Evolutionary conservation across 176 grass and related monocot species (phyloP), one percentile per base, ranked within the genome.

Genomic region (Oryza officinalis): DNA sequence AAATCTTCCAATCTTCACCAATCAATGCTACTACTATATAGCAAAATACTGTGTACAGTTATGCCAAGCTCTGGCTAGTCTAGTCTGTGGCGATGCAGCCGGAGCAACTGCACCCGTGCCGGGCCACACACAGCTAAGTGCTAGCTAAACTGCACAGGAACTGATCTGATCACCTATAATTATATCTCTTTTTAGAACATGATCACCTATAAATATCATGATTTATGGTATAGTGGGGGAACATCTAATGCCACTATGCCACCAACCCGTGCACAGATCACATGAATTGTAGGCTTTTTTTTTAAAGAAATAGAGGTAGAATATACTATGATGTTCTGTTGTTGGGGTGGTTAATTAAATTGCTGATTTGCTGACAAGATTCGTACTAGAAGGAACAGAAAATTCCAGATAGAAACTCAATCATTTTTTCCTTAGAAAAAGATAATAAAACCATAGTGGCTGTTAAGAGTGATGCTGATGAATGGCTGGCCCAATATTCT

Each of bases 41-140:
- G 5, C 15, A 50, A 68, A 13, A 45, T 25, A 31, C 13, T 14
- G 63, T 28, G 59, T 69, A 1, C 27, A 26, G 66, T 52, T 31
- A 46, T 71, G 15, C 12, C 35, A 15, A n/a, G 15, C 22, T 73
- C 27, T 27, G 50, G 28, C 50, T 40, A 33, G 72, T 82, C 49
- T 49, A 45, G 72, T 82, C 30, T 17, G 80, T 77, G 73, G 73
- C 75, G 74, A 63, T 23, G 57, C 86, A 40, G 26, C 71, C 2
- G 13, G 63, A 25, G 14, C 63, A 87, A 69, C 23, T 69, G 26
- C 63, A 60, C 8, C 80, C 41, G 27, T 76, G 4, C 72, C 28
- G n/a, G 41, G 32, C 50, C 27, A 65, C 72, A 72, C 74, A 83
- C 67, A 83, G 86, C 57, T 57, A 32, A 37, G 30, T 20, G 73